Conservation (phyloP, 495 filamentous ascomycete species). For the Aspergillus carlsbadensis region DNA sequence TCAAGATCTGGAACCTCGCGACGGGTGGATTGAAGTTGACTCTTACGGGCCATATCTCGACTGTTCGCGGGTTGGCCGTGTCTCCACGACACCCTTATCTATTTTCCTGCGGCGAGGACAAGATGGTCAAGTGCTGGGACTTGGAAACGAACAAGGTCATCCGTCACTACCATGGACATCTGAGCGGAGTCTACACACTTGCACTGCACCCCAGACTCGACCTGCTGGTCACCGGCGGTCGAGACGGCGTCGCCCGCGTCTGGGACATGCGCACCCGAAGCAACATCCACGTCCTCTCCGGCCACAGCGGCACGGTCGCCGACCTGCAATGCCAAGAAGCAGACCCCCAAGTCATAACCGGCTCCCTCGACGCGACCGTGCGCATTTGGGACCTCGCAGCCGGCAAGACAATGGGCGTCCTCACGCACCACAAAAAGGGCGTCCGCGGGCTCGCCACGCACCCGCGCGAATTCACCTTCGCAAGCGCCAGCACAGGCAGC, state of each 20-base stretch:
- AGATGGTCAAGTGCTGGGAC: conserved; percentile 99
- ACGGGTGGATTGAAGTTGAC: conserved; percentile 79
- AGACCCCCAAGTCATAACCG: conserved; percentile 92
- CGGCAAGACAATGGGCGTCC: conserved; percentile 90
- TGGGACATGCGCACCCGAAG: conserved; percentile 98
- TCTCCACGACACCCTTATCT: conserved; percentile 95
- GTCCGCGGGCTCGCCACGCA: conserved; percentile 84
- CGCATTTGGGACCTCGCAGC: conserved; percentile 96
- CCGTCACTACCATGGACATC: conserved; percentile 95
- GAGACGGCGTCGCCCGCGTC: conserved; percentile 90
- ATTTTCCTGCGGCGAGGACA: conserved; percentile 97
- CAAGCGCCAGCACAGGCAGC: conserved; percentile 80
- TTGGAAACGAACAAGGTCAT: conserved; percentile 98
- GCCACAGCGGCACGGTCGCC: conserved; percentile 86
- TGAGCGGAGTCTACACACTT: conserved; percentile 93
- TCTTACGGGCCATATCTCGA: conserved; percentile 95
- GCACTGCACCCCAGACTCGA: conserved; percentile 91
- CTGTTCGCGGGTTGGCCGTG: conserved; percentile 89
- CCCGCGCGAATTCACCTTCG: conserved; percentile 95
- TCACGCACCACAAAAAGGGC: conserved; percentile 98
- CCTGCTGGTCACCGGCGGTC: conserved; percentile 89
- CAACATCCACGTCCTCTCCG: conserved; percentile 90
- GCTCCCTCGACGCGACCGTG: conserved; percentile 87
- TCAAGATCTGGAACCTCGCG: conserved; percentile 98
- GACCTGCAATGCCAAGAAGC: conserved; percentile 92